These are phyloP conservation scores for Nicotiana rustica DNA, from an alignment of 305 asterid species.

Conservation along the genomic window DNA sequence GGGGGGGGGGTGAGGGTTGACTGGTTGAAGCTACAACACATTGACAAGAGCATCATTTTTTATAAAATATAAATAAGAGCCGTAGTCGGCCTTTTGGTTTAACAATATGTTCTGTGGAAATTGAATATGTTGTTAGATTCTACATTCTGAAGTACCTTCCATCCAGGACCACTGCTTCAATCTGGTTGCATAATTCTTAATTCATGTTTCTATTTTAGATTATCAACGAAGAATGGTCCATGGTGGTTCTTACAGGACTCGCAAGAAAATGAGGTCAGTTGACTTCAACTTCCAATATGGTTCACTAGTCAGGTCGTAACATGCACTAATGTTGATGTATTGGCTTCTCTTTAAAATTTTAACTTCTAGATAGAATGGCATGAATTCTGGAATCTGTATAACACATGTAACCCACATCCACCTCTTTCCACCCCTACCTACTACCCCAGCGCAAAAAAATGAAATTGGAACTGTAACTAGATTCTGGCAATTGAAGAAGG, in stretches of 20 bases:
- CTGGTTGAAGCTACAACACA: background rate
- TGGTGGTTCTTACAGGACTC: constrained; percentile 53
- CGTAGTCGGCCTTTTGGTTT: background rate
- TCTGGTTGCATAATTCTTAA: background rate
- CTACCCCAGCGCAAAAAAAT: background rate
- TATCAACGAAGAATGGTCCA: constrained; percentile 47
- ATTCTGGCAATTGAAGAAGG: background rate
- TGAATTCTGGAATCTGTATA: background rate
- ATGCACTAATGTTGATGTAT: background rate
- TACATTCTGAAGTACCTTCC: constrained; percentile 25
- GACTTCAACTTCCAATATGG: background rate
- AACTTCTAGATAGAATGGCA: background rate
- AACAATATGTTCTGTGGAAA: background rate
- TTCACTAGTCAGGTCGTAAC: constrained; percentile 5
- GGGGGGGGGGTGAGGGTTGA: background rate
- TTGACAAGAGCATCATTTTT: background rate
- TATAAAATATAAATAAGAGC: background rate
- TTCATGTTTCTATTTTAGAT: constrained; percentile 34
- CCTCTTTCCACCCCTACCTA: background rate
- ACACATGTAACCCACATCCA: background rate
- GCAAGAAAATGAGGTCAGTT: constrained; percentile 30
- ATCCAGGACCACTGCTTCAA: background rate
- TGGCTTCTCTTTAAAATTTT: background rate
- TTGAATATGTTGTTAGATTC: background rate
- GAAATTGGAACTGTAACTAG: background rate